A percentile compares a stretch with the other conserved stretches of the same genome.
Evolutionary conservation across 2,329 filamentous ascomycete species (phyloP).

Genomic region (Aspergillus quadricinctus): DNA sequence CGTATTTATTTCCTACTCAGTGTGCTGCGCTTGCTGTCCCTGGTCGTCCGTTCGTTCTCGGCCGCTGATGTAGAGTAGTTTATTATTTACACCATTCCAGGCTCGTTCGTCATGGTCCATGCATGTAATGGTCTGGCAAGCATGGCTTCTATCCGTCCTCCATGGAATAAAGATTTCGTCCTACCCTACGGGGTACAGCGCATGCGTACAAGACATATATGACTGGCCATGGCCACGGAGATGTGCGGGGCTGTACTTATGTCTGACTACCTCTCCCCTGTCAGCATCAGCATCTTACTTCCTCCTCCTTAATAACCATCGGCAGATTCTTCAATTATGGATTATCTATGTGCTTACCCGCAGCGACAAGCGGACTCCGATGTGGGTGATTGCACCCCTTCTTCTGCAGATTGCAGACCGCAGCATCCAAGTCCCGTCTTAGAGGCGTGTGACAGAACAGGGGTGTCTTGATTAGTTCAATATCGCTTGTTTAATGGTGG

Average conservation of each 20-base stretch:
- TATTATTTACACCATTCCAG: background rate
- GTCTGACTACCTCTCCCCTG: background rate
- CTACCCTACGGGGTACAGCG: too few relatives aligned
- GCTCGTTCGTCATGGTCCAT: background rate
- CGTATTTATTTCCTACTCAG: background rate
- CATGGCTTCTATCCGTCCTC: background rate
- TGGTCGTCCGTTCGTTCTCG: too few relatives aligned
- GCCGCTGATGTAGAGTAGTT: background rate
- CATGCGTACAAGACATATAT: background rate
- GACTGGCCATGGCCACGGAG: background rate
- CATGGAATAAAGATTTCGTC: too few relatives aligned
- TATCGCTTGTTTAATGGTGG: background rate
- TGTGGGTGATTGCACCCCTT: background rate
- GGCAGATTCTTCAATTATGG: background rate
- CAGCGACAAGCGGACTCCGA: background rate
- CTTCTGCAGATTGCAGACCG: background rate
- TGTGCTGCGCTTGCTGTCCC: too few relatives aligned
- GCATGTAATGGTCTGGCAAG: background rate
- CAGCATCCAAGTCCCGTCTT: background rate
- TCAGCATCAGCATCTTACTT: background rate
- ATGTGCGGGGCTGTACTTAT: background rate
- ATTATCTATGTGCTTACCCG: background rate
- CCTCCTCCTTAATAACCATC: background rate
- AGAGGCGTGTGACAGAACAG: conserved; percentile 3
- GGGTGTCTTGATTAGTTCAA: conserved; percentile 2